Evolutionary conservation across 202 grass and related monocot genomes (phyloP), one percentile per base, ranked within the genome.

Genomic region (Panicum hallii): DNA sequence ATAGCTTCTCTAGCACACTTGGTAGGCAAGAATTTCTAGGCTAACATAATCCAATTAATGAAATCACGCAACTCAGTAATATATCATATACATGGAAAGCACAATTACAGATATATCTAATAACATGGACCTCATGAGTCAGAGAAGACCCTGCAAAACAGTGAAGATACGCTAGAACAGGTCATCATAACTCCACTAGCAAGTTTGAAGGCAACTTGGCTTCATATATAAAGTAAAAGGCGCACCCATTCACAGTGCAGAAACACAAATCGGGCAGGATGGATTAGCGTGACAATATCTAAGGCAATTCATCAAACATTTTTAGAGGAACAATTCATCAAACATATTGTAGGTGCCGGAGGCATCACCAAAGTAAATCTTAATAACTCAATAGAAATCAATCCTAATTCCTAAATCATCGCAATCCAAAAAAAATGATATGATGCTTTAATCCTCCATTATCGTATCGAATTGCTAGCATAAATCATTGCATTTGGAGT

Each of bases 241-340:
- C 40, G 17, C 7, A 41, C 0, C 60, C 11, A 63, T 32, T 63
- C 60, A 11, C 17, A 75, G 30, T 55, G 49, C 70, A 52, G 14
- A 34, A 73, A 50, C 70, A 34, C n/a, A 72, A 50, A 46, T 47
- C n/a, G 1, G 45, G 67, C 43, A 30, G 43, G n/a, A 4, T 71
- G 32, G 69, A 22, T 70, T 43, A 6, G 4, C 20, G 11, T 20
- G 69, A 38, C 36, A 38, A 38, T 72, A 28, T 75, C 1, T 77
- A 11, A 58, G 66, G 54, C 65, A 78, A 78, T 47, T 90, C 43
- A 38, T 79, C 50, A 3, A 83, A 79, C 79, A 26, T 26, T 26
- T 26, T 26, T 26, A 26, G 26, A 26, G 26, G 26, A 26, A 26
- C 65, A 78, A 78, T 47, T 90, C 43, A 38, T 79, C 50, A 3